Evolutionary conservation across 148 eudicot genomes (phyloP).

Genomic region (Camellia lanceoleosa): DNA sequence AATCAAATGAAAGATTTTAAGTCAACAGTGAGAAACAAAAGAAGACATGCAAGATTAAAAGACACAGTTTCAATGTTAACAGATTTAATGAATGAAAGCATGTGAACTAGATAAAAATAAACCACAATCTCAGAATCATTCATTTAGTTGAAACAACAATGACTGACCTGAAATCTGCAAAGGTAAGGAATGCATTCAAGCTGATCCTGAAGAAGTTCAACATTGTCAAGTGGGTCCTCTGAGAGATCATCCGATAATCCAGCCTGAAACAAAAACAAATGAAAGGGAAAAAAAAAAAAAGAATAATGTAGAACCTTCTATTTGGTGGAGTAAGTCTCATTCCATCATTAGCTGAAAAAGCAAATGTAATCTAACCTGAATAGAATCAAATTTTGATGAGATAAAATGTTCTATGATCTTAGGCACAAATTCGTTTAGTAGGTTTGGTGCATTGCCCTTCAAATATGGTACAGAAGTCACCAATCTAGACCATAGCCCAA

Average conservation of each 20-base stretch:
- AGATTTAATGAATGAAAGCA: background rate
- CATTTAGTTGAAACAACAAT: constrained; percentile 2
- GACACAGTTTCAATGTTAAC: constrained; percentile 1
- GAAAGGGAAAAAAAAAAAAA: background rate
- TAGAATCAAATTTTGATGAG: constrained; percentile 77
- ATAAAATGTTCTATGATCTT: constrained; percentile 82
- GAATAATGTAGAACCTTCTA: background rate
- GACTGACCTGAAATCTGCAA: constrained; percentile 78
- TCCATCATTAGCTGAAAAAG: constrained; percentile 10
- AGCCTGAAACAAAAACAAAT: constrained; percentile 36
- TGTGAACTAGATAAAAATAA: too few species aligned
- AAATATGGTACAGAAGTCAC: constrained; percentile 71
- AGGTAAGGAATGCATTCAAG: constrained; percentile 76
- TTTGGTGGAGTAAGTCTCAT: background rate
- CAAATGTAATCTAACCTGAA: constrained; percentile 48
- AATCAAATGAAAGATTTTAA: constrained; percentile 5
- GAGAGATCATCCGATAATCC: constrained; percentile 65
- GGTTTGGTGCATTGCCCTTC: constrained; percentile 65
- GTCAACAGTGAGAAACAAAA: constrained; percentile 14
- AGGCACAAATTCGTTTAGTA: constrained; percentile 79
- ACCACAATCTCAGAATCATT: background rate
- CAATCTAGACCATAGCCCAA: constrained; percentile 89
- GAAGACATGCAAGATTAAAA: constrained; percentile 9
- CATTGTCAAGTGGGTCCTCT: constrained; percentile 84
- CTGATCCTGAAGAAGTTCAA: constrained; percentile 92